phyloP scores from a whole-genome alignment of 2,329 filamentous ascomycete species.

The Zopfia rhizophila region DNA sequence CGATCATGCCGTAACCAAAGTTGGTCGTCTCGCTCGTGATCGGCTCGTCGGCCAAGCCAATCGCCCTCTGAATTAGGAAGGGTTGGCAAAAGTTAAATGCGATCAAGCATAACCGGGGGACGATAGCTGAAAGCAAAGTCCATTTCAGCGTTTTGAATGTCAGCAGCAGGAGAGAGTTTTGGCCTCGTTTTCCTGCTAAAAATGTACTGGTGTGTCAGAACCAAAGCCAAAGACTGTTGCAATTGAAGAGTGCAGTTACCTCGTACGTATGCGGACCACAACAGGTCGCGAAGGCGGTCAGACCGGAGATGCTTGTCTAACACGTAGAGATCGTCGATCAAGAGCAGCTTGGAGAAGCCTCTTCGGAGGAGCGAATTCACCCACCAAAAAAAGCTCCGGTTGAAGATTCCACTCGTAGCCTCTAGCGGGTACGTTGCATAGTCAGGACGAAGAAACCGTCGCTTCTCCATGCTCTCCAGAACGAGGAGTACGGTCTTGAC shows the following conservation, averaged over 20 bases:
- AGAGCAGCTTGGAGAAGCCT: constrained; percentile 22
- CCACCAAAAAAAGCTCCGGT: constrained; percentile 47
- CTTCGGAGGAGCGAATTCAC: constrained; percentile 44
- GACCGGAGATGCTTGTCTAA: constrained; percentile 27
- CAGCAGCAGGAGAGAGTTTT: not conserved
- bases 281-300: not conserved
- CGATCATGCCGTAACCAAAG: constrained; percentile 28
- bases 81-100: constrained; percentile 25
- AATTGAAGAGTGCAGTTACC: too few species aligned
- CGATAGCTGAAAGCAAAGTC: not conserved
- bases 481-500: constrained; percentile 23
- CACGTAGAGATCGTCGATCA: constrained; percentile 24
- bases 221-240: too few species aligned
- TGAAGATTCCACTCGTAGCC: constrained; percentile 45
- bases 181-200: too few species aligned
- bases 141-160: not conserved
- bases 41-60: constrained; percentile 19
- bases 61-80: constrained; percentile 27
- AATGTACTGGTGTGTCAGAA: too few species aligned
- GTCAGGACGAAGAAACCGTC: constrained; percentile 12
- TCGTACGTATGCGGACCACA: not conserved
- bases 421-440: constrained; percentile 35
- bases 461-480: constrained; percentile 26
- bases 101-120: constrained; percentile 13
- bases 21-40: constrained; percentile 2